These are phyloP conservation scores for Candida cerambycidarum DNA, from an alignment of 805 yeast species.

Conservation along the genomic window DNA sequence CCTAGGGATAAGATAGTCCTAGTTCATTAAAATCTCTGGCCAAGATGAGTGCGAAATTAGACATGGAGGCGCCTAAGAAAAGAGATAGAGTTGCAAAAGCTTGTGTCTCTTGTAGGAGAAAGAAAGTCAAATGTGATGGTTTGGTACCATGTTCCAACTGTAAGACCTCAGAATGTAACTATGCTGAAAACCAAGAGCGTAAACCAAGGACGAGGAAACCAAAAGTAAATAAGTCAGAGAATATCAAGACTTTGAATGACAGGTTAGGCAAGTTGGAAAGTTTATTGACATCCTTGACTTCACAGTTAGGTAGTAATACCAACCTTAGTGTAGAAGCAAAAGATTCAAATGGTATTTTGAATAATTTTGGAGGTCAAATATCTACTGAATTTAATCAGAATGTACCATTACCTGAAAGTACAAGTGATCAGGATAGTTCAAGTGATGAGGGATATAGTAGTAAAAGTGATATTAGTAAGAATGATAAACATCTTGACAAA, in stretches of 20 bases:
- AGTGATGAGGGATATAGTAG: constrained; percentile 1
- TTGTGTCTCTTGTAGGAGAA: constrained; percentile 35
- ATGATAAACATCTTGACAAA: not conserved
- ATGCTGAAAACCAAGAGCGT: constrained; percentile 16
- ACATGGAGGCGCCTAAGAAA: constrained; percentile 10
- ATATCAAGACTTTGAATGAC: constrained; percentile 11
- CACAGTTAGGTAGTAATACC: not conserved
- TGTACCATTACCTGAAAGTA: not conserved
- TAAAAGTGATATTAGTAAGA: not conserved
- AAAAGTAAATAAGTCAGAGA: constrained; percentile 9
- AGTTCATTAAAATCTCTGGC: no score
- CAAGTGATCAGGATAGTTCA: not conserved
- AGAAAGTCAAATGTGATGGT: constrained; percentile 40
- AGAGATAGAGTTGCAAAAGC: constrained; percentile 38
- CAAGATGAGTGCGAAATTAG: constrained; percentile 1
- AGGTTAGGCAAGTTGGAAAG: constrained; percentile 14
- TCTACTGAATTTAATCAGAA: no score
- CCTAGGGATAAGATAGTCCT: no score
- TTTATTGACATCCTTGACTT: constrained; percentile 9
- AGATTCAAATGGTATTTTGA: not conserved
- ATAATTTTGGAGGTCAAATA: not conserved
- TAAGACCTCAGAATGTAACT: constrained; percentile 29
- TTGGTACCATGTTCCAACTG: constrained; percentile 36
- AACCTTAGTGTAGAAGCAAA: not conserved
- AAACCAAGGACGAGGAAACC: constrained; percentile 11